phyloP scores from a whole-genome alignment of 2,329 filamentous ascomycete species.

The Aspergillus bombycis region DNA sequence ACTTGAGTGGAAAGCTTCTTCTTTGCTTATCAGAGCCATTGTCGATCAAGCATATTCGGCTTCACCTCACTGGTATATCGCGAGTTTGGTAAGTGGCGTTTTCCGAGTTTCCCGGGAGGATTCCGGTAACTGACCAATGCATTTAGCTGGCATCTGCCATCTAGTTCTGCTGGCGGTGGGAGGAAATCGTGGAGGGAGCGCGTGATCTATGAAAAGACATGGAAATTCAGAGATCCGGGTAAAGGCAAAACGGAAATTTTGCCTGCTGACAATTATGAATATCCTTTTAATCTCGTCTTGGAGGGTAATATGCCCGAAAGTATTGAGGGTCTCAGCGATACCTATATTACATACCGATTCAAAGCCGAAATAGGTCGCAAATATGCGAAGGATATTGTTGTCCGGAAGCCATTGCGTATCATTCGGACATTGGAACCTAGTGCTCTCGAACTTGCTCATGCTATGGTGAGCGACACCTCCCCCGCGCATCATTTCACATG shows the following conservation, averaged over 20 bases:
- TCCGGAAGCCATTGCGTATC: slow-evolving; percentile 76
- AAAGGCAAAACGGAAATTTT: slow-evolving; percentile 59
- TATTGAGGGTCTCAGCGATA: slow-evolving; percentile 84
- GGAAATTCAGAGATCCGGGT: slow-evolving; percentile 65
- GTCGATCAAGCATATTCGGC: slow-evolving; percentile 71
- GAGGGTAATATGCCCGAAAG: slow-evolving; percentile 75
- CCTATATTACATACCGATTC: slow-evolving; percentile 85
- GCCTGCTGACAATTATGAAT: slow-evolving; percentile 78
- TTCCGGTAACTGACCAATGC: slow-evolving; percentile 1
- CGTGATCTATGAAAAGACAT: slow-evolving; percentile 69
- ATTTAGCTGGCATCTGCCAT: slow-evolving; percentile 40
- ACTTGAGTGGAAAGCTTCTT: slow-evolving; percentile 73
- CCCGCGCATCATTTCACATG: not conserved
- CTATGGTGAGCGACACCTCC: slow-evolving; percentile 64
- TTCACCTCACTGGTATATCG: slow-evolving; percentile 71
- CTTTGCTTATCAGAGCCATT: slow-evolving; percentile 71
- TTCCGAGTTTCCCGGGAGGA: not conserved
- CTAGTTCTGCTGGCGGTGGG: slow-evolving; percentile 39
- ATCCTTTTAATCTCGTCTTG: slow-evolving; percentile 76
- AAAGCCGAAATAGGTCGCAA: slow-evolving; percentile 91
- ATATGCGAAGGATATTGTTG: slow-evolving; percentile 81
- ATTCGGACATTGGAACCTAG: slow-evolving; percentile 77
- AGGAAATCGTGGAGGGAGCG: slow-evolving; percentile 46
- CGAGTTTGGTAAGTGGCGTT: slow-evolving; percentile 65
- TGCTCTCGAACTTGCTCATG: slow-evolving; percentile 77